Evolutionary conservation across 345 rosid genomes (phyloP), one percentile per base, ranked within the genome.

Genomic region (Pistacia integerrima): DNA sequence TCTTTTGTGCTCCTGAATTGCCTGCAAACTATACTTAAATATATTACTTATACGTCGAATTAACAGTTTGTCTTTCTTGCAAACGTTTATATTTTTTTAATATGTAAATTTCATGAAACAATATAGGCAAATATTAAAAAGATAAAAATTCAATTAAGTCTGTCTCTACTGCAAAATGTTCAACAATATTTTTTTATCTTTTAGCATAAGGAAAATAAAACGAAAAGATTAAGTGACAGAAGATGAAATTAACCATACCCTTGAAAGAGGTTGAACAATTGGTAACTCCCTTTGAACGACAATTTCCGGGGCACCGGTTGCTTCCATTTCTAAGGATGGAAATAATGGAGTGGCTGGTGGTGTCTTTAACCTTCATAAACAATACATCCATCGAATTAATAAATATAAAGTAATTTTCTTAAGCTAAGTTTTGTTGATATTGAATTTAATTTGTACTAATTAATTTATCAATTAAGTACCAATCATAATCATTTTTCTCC

Each of bases 321-420:
- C 86, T 79, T 90, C 94, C 94, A 88, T 85, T 82, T 90, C 94
- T 11, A 90, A 74, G 13, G 92, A 90, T 20, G 90, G 92, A 74
- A 90, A 90, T 51, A 90, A 78, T 35, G 94, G 94, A 71, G 94
- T 90, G 2, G 92, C 94, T 2, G 94, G 94, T 14, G 94, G 94
- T 5, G 92, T 90, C 79, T 85, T 90, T 64, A 90, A 75, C 94
- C 94, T 90, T 64, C 70, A 74, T 38, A 1, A 64, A 44, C 25
- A 25, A 25, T 25, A 35, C 56, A 28, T 52, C 5, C 28, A 62
- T 3, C 12, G 52, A 33, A 59, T 28, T 2, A 28, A 13, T 69
- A 10, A 52, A 16, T 4, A 11, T 2, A 38, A 30, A 30, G 33
- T 49, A 49, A 9, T 8, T 49, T 2, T 49, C 54, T 49, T 49